Conservation (phyloP, 331 rosid species). For the Spiraea crenata region DNA sequence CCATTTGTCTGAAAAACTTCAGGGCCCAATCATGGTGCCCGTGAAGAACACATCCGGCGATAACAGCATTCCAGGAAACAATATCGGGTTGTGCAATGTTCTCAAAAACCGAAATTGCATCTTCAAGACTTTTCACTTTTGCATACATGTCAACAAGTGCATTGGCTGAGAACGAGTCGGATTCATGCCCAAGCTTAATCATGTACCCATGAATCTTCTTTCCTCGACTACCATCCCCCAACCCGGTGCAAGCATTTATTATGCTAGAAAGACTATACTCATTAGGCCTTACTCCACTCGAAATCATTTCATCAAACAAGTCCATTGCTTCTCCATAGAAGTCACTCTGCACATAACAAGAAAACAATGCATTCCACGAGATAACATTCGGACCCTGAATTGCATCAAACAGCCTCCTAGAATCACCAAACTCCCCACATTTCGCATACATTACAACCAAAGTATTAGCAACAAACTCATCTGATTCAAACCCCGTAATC, state of each 20-base stretch:
- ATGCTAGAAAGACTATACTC: conserved; percentile 76
- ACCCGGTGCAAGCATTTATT: conserved; percentile 64
- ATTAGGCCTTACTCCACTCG: conserved; percentile 52
- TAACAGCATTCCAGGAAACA: conserved; percentile 87
- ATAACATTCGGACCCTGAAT: conserved; percentile 54
- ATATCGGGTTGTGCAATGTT: conserved; percentile 61
- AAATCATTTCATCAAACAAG: conserved; percentile 66
- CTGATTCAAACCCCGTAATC: conserved; percentile 68
- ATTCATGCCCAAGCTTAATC: conserved; percentile 59
- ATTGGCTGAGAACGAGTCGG: conserved; percentile 67
- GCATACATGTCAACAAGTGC: conserved; percentile 91
- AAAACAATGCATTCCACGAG: conserved; percentile 77
- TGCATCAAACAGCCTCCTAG: conserved; percentile 51
- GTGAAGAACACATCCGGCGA: conserved; percentile 86
- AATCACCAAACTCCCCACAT: conserved; percentile 61
- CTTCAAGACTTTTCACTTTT: conserved; percentile 51
- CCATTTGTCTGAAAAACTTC: conserved; percentile 51
- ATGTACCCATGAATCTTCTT: conserved; percentile 52
- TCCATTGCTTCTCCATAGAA: conserved; percentile 43
- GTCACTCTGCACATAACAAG: conserved; percentile 64
- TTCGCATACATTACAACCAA: conserved; percentile 85
- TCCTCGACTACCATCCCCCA: conserved; percentile 47
- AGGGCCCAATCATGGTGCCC: conserved; percentile 55
- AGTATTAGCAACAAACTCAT: conserved; percentile 71
- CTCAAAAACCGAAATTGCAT: conserved; percentile 52